Base-by-base conservation (phyloP, 768 basidiomycete genomes). In the Psilocybe cubensis region DNA sequence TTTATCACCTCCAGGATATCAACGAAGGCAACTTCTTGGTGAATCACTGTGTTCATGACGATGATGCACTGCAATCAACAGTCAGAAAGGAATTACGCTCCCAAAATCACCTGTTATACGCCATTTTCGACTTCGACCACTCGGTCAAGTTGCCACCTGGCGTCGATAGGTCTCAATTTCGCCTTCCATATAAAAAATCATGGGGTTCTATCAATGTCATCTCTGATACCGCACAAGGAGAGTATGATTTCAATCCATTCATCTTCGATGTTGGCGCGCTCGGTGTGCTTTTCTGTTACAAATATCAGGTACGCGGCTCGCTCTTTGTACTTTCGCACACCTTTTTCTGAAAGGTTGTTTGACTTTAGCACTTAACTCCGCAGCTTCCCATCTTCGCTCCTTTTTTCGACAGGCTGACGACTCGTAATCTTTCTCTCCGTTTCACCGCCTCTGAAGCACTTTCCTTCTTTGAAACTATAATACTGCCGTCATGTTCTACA, bases 361-460 rank as follows among this genome's bases (percentile, higher is more conserved):
- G n/a, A 33, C 14, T 12, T 2, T n/a, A 72, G 71, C 56, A 66
- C 57, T 35, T 66, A 10, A 59, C 62, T 0, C 56, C 54, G 4
- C n/a, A 29, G 1, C 42, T 66, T 17, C 71, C 69, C 0, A 58
- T 73, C 40, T 47, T 73, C 2, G 72, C 69, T 1, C 72, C 70
- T 3, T 56, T 73, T 11, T 35, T 73, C 1, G 72, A 73, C 43
- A 57, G 44, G 31, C 68, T 73, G 66, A 63, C 65, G 3, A 71
- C 68, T 4, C 59, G 65, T 1, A 44, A 71, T 23, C 33, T 73
- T 7, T 5, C 27, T 0, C 25, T 21, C 2, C 62, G 72, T 0
- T 69, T 72, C 41, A 70, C 69, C 1, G 68, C 72, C 20, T 28
- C 51, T 1, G 60, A 68, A 33, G 71, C 72, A 7, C 63, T 71